Evolutionary conservation across 257 asterid species (phyloP).

Genomic region (Echium plantagineum): DNA sequence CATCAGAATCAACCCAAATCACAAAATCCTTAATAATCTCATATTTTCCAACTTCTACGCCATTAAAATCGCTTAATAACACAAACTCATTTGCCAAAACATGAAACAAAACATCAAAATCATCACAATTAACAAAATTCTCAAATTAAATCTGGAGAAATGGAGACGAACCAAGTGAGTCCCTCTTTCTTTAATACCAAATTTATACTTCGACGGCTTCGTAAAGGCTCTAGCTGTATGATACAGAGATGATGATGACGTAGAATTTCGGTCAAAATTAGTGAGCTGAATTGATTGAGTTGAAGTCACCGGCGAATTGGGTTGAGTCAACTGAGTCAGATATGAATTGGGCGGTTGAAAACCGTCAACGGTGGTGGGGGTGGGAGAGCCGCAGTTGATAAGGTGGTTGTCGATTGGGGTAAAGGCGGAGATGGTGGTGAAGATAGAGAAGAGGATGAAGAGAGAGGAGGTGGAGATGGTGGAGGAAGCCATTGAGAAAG

Average conservation of each 20-base stretch:
- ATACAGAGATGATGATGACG: conserved; percentile 49
- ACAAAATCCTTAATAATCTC: conserved; percentile 57
- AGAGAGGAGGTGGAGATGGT: not conserved
- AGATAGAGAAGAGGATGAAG: conserved; percentile 16
- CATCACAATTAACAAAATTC: conserved; percentile 5
- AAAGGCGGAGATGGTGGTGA: conserved; percentile 36
- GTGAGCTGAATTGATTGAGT: conserved; percentile 23
- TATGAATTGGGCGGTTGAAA: conserved; percentile 50
- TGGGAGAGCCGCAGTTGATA: conserved; percentile 54
- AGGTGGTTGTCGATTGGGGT: conserved; percentile 56
- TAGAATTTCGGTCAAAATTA: conserved; percentile 13
- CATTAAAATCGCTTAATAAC: conserved; percentile 42
- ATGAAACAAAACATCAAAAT: conserved; percentile 45
- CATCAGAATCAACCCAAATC: conserved; percentile 37
- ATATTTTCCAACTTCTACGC: conserved; percentile 7
- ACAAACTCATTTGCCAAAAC: conserved; percentile 69
- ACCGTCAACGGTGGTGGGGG: conserved; percentile 30
- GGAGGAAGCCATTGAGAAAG: conserved; percentile 27
- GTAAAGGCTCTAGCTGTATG: conserved; percentile 56
- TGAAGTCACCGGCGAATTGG: conserved; percentile 6
- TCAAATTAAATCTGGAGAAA: conserved; percentile 25
- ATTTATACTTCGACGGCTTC: conserved; percentile 46
- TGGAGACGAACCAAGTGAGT: conserved; percentile 76
- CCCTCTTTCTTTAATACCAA: conserved; percentile 43
- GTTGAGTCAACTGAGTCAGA: conserved; percentile 24